phyloP scores from a whole-genome alignment of 495 filamentous ascomycete genomes.

The Penicillium manginii region DNA sequence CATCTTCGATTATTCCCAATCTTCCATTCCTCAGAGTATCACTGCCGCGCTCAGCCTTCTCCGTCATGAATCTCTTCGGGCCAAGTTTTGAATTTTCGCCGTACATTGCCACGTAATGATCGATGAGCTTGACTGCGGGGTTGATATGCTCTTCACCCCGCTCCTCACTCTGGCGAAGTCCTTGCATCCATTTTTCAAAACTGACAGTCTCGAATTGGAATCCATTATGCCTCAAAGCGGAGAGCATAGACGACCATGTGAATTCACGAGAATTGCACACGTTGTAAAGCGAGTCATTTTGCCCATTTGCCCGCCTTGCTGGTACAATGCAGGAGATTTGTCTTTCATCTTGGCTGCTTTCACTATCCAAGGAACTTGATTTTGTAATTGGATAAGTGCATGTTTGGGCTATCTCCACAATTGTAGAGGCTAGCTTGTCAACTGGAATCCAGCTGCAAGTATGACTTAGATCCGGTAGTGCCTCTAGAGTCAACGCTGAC shows the following conservation, averaged over 20 bases:
- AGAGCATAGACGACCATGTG: constrained; percentile 56
- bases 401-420: constrained; percentile 49
- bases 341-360: no score
- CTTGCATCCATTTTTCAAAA: constrained; percentile 52
- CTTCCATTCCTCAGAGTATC: constrained; percentile 38
- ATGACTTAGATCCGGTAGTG: constrained; percentile 50
- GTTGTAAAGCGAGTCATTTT: constrained; percentile 51
- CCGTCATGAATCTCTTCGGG: constrained; percentile 31
- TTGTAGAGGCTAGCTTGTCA: constrained; percentile 51
- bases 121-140: constrained; percentile 62
- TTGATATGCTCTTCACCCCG: constrained; percentile 53
- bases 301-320: no score
- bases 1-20: constrained; percentile 40
- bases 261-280: constrained; percentile 55
- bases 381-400: neutral
- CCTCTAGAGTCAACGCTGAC: constrained; percentile 51
- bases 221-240: constrained; percentile 40
- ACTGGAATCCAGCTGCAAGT: constrained; percentile 60
- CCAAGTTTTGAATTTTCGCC: constrained; percentile 7
- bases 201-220: constrained; percentile 52
- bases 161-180: constrained; percentile 45
- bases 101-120: constrained; percentile 52
- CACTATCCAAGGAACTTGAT: constrained; percentile 14
- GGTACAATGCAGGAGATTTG: no score
- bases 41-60: constrained; percentile 43